Evolutionary conservation across 768 basidiomycete genomes (phyloP), one percentile per base, ranked within the genome.

Genomic region (Phlegmacium glaucopus): DNA sequence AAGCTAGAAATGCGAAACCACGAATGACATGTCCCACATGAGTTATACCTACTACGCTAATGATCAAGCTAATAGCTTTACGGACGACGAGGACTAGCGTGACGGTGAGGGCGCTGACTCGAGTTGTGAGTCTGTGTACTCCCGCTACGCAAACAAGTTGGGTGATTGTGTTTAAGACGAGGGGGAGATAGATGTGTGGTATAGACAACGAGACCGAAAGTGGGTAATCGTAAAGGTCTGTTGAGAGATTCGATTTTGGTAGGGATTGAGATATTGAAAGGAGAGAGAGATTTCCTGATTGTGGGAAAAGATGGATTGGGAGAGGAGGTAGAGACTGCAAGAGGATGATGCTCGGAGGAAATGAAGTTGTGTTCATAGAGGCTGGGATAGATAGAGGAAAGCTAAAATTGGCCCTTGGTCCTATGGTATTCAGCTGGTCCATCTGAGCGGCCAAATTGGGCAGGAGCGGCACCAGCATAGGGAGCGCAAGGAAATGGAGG

Each of bases 71-170:
- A 26, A 78, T 72, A 10, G 89, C 90, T 61, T 93, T 93, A 48
- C 90, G 78, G 13, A 93, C 85, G 44, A 86, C 87, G 35, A 91
- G 74, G 18, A 90, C 75, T 45, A 92, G 83, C 4, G 86, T 89
- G 13, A 93, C 90, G 1, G 80, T 86, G 34, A 93, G 72, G 9
- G 85, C 76, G 42, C 78, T 80, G 6, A 90, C 85, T 39, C 82
- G 78, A 1, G 84, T 82, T 0, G 91, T 91, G 51, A 97, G 76
- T 39, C 90, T 75, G 63, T 96, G 83, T 37, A 95, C 94, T 27
- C 94, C 94, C 0, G 89, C 72, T 12, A 87, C 83, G 66, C 94
- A 97, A 7, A 94, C 50, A 4, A 93, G 74, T 61, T 94, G 91
- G 0, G 93, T 94, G 32, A 84, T 47, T 8, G 93, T 85, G 67